phyloP scores from a whole-genome alignment of 495 filamentous ascomycete genomes.

The Xylaria longipes region DNA sequence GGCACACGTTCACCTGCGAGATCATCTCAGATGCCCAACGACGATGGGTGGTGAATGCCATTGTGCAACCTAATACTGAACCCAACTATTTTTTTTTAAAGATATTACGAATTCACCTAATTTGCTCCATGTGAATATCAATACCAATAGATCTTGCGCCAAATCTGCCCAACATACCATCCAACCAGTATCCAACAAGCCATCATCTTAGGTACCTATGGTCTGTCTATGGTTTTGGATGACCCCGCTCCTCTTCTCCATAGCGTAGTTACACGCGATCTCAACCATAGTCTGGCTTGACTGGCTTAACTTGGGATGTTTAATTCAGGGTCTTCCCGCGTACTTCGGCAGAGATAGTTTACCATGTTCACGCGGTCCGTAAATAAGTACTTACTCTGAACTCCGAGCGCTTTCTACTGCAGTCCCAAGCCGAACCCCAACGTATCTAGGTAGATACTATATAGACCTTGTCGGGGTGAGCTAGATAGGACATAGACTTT shows the following conservation, averaged over 20 bases:
- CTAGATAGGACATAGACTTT: neutral
- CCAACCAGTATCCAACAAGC: neutral
- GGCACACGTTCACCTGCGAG: neutral
- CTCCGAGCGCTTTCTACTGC: neutral
- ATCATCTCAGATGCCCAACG: constrained; percentile 20
- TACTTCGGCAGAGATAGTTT: neutral
- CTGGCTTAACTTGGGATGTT: constrained; percentile 10
- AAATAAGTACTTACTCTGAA: neutral
- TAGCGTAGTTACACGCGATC: constrained; percentile 14
- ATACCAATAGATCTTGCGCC: neutral
- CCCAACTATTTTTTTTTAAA: neutral
- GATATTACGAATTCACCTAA: neutral
- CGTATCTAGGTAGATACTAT: neutral
- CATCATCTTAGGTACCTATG: constrained; percentile 13
- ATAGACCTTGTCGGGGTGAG: neutral
- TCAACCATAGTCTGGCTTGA: neutral
- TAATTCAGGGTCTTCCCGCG: constrained; percentile 19
- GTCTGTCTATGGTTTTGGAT: neutral
- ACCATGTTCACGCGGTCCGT: neutral
- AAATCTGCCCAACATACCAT: constrained; percentile 15
- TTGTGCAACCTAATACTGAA: neutral
- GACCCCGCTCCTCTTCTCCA: neutral
- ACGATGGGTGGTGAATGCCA: neutral
- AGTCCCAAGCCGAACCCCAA: neutral
- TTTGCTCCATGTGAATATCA: neutral